Conservation (phyloP, 768 basidiomycete genomes). For the Rhizopogon vesiculosus region DNA sequence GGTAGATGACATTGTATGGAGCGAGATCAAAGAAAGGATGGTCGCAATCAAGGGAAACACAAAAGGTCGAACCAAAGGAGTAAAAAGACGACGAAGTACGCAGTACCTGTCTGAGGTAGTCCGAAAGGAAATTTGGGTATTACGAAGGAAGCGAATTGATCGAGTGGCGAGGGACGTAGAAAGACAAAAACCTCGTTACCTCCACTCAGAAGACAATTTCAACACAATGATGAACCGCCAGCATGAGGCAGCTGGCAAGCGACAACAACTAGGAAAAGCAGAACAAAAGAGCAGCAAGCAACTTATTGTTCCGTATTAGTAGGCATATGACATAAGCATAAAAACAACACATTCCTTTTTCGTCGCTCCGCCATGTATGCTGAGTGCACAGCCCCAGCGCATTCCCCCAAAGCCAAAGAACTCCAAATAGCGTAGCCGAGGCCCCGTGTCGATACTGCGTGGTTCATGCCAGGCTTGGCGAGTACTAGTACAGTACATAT, state of each 20-base stretch:
- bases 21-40: background rate
- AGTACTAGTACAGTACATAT: no score
- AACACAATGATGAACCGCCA: conserved; percentile 2
- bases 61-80: background rate
- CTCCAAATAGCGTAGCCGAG: no score
- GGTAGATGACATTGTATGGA: conserved; percentile 15
- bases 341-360: background rate
- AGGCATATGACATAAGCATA: background rate
- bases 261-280: background rate
- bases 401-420: no score
- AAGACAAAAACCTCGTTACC: conserved; percentile 7
- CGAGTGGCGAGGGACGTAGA: conserved; percentile 5
- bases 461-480: no score
- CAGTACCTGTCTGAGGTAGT: conserved; percentile 7
- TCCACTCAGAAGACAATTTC: background rate
- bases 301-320: no score
- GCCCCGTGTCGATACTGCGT: no score
- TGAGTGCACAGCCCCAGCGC: no score
- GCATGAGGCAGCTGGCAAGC: background rate
- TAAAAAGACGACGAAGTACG: conserved; percentile 6
- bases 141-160: background rate
- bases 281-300: background rate
- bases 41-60: background rate
- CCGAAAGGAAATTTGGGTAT: background rate
- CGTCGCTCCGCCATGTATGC: no score